These are phyloP conservation scores for Dactylellina sp. DNA, from an alignment of 2,329 filamentous ascomycete genomes.

Conservation along the genomic window DNA sequence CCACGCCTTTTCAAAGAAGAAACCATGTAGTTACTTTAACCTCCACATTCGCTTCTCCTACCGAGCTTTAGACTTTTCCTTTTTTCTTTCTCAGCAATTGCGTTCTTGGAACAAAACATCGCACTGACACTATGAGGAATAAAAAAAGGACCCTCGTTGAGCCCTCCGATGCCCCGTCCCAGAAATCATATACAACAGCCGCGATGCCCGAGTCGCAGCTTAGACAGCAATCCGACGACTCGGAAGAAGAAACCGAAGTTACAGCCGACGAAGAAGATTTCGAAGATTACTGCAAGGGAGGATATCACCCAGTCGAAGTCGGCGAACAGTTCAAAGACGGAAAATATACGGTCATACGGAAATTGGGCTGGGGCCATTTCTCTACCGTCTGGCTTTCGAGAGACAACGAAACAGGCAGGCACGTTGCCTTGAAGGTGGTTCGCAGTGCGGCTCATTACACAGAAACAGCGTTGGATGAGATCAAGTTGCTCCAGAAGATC, in stretches of 20 bases:
- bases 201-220: slow-evolving; percentile 68
- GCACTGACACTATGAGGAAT: slow-evolving; percentile 42
- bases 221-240: slow-evolving; percentile 76
- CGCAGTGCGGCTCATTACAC: slow-evolving; percentile 98
- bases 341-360: slow-evolving; percentile 95
- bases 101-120: slow-evolving; percentile 17
- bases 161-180: slow-evolving; percentile 68
- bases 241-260: slow-evolving; percentile 86
- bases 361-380: slow-evolving; percentile 76
- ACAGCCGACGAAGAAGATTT: slow-evolving; percentile 98
- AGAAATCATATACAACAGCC: slow-evolving; percentile 63
- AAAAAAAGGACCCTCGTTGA: slow-evolving; percentile 54
- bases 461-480: slow-evolving; percentile 98
- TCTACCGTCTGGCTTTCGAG: slow-evolving; percentile 70
- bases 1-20: background rate
- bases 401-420: slow-evolving; percentile 88
- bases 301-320: slow-evolving; percentile 93
- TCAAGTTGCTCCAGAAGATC: slow-evolving; percentile 96
- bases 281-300: slow-evolving; percentile 99
- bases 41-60: slow-evolving; percentile 38
- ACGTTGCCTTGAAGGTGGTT: slow-evolving; percentile 97
- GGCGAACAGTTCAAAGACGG: slow-evolving; percentile 98
- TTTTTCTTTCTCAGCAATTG: background rate
- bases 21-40: slow-evolving; percentile 29
- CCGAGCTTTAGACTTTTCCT: slow-evolving; percentile 31